Evolutionary conservation across 495 filamentous ascomycete species (phyloP).

Genomic region (Sordaria brevicollis): DNA sequence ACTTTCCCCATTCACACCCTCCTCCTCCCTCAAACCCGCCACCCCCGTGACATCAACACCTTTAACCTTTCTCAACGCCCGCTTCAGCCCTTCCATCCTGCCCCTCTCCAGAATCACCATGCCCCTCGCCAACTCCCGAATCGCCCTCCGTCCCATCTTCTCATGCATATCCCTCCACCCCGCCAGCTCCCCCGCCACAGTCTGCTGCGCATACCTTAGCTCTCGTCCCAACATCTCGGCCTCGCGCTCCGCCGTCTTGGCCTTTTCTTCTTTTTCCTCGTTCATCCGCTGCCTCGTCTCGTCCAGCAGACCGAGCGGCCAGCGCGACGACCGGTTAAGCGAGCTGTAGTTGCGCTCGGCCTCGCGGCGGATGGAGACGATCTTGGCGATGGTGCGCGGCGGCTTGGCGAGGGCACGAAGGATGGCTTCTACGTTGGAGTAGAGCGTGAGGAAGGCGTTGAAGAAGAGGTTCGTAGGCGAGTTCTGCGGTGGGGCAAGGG

Average conservation of each 20-base stretch:
- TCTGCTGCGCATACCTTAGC: conserved; percentile 82
- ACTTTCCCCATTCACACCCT: neutral
- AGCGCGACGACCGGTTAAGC: conserved; percentile 59
- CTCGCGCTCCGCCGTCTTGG: conserved; percentile 52
- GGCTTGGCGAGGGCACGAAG: conserved; percentile 75
- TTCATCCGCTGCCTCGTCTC: conserved; percentile 74
- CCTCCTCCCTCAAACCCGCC: neutral
- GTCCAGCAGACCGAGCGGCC: conserved; percentile 77
- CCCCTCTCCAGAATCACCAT: conserved; percentile 71
- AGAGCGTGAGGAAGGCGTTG: conserved; percentile 60
- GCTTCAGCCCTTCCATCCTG: conserved; percentile 68
- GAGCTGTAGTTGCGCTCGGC: conserved; percentile 68
- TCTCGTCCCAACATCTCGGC: conserved; percentile 60
- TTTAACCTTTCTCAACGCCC: conserved; percentile 53
- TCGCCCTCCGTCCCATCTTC: conserved; percentile 59
- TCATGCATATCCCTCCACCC: conserved; percentile 88
- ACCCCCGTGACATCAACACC: conserved; percentile 5
- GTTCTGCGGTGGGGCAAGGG: conserved; percentile 56
- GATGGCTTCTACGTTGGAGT: conserved; percentile 71
- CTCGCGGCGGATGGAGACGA: conserved; percentile 51
- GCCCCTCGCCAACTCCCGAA: conserved; percentile 63
- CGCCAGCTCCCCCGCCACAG: conserved; percentile 82
- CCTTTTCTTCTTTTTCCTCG: conserved; percentile 69
- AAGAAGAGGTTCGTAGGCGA: conserved; percentile 68
- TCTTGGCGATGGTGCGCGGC: conserved; percentile 59